Conservation (phyloP, 2,329 filamentous ascomycete species). For the Colletotrichum chlorophyti region DNA sequence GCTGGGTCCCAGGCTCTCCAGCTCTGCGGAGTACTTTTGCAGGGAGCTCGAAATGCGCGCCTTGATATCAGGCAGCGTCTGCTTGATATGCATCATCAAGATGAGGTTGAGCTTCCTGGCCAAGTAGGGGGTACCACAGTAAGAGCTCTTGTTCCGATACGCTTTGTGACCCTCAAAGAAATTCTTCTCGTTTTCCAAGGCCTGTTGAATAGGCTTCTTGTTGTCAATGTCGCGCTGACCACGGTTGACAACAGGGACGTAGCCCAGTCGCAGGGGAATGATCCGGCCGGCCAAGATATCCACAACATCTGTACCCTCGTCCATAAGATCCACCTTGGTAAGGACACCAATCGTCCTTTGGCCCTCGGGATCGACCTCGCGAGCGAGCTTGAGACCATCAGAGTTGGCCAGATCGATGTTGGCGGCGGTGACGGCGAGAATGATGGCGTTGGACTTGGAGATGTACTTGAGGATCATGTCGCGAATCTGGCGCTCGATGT, state of each 20-base stretch:
- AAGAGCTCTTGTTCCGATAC: slow-evolving; percentile 97
- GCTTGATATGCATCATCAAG: slow-evolving; percentile 99
- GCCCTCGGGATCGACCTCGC: slow-evolving; percentile 96
- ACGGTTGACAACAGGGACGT: slow-evolving; percentile 97
- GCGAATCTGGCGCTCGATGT: slow-evolving; percentile 95
- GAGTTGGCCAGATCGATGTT: slow-evolving; percentile 99
- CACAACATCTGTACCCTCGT: slow-evolving; percentile 96
- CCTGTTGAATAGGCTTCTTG: slow-evolving; percentile 90
- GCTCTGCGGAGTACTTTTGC: slow-evolving; percentile 87
- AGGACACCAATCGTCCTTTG: slow-evolving; percentile 98
- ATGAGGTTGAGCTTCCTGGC: slow-evolving; percentile 97
- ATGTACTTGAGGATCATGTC: slow-evolving; percentile 99
- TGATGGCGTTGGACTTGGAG: slow-evolving; percentile 97
- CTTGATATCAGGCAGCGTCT: slow-evolving; percentile 98
- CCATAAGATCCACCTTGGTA: slow-evolving; percentile 99
- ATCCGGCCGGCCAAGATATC: slow-evolving; percentile 98
- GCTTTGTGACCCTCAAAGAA: slow-evolving; percentile 99
- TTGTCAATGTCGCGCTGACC: slow-evolving; percentile 98
- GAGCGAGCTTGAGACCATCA: slow-evolving; percentile 92
- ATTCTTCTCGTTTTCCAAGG: slow-evolving; percentile 91
- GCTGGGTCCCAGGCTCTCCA: slow-evolving; percentile 85
- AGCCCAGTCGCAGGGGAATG: slow-evolving; percentile 92
- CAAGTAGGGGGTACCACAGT: slow-evolving; percentile 97
- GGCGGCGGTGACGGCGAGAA: slow-evolving; percentile 93
- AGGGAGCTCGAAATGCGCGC: slow-evolving; percentile 92